A percentile compares a stretch with the other conserved stretches of the same genome.
Evolutionary conservation across 75 land plant species (phyloP).

Genomic region (Cupressus sempervirens): DNA sequence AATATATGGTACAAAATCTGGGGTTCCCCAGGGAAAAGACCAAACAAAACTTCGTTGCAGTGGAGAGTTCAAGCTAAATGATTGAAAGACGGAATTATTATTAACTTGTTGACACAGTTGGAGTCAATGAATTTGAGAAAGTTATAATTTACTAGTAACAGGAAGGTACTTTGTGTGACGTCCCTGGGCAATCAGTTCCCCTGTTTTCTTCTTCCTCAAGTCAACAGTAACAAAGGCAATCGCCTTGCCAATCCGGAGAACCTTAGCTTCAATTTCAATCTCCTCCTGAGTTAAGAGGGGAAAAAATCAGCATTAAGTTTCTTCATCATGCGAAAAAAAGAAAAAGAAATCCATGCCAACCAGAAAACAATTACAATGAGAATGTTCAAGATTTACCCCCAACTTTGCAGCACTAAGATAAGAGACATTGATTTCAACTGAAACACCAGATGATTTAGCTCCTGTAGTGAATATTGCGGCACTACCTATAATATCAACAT

Average conservation of each 20-base stretch:
- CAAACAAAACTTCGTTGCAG: neutral
- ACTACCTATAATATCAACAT: slow-evolving; percentile 62
- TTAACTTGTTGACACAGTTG: neutral
- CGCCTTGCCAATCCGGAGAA: slow-evolving; percentile 53
- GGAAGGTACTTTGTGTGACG: slow-evolving; percentile 74
- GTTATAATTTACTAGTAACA: slow-evolving; percentile 48
- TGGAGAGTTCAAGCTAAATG: neutral
- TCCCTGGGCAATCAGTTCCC: slow-evolving; percentile 62
- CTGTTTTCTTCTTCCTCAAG: slow-evolving; percentile 54
- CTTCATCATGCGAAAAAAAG: neutral
- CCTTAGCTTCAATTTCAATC: slow-evolving; percentile 63
- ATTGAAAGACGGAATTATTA: neutral
- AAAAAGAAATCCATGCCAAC: neutral
- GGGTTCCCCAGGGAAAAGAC: too few relatives aligned
- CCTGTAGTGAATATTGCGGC: slow-evolving; percentile 54
- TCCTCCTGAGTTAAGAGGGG: slow-evolving; percentile 49
- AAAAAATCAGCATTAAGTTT: neutral
- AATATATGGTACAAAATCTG: neutral
- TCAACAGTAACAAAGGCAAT: slow-evolving; percentile 59
- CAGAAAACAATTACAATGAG: neutral
- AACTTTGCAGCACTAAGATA: slow-evolving; percentile 53
- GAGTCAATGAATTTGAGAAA: neutral
- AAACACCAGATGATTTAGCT: slow-evolving; percentile 31
- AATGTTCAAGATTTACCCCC: slow-evolving; percentile 13
- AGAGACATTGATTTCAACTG: slow-evolving; percentile 69